Percentiles rank a stretch among this genome's conserved stretches.
phyloP scores from a whole-genome alignment of 2,329 filamentous ascomycete species.

The Grosmannia penicillata region DNA sequence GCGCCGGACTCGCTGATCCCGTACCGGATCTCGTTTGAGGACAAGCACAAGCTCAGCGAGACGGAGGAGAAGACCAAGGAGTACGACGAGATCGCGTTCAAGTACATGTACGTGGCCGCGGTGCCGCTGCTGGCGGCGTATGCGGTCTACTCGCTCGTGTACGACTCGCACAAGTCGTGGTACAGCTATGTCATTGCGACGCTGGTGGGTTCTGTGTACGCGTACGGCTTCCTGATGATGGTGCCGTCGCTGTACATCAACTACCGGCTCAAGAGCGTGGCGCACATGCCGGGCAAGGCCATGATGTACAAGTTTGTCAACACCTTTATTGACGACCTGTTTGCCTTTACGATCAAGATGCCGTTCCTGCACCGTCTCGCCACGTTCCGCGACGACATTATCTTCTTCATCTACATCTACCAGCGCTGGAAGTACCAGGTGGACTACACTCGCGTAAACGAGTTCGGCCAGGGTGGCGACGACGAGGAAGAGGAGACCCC shows the following conservation, averaged over 20 bases:
- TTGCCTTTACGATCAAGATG: conserved; percentile 99
- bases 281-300: conserved; percentile 90
- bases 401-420: conserved; percentile 97
- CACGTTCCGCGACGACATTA: conserved; percentile 86
- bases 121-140: conserved; percentile 81
- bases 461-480: conserved; percentile 98
- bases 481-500: conserved; percentile 45
- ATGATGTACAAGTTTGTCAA: conserved; percentile 99
- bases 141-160: conserved; percentile 77
- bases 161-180: conserved; percentile 95
- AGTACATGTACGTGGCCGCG: conserved; percentile 87
- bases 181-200: conserved; percentile 93
- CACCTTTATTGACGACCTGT: conserved; percentile 97
- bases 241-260: conserved; percentile 96
- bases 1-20: conserved; percentile 58
- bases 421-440: conserved; percentile 86
- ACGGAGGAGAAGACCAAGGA: conserved; percentile 97
- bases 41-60: conserved; percentile 91
- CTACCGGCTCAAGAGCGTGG: conserved; percentile 88
- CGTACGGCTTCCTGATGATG: conserved; percentile 99
- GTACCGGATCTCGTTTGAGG: conserved; percentile 73
- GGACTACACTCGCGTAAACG: conserved; percentile 85
- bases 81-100: conserved; percentile 95
- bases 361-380: conserved; percentile 82
- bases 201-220: conserved; percentile 89